Conservation (phyloP, 1,284 basidiomycete species). For the Ceratobasidium sp. region DNA sequence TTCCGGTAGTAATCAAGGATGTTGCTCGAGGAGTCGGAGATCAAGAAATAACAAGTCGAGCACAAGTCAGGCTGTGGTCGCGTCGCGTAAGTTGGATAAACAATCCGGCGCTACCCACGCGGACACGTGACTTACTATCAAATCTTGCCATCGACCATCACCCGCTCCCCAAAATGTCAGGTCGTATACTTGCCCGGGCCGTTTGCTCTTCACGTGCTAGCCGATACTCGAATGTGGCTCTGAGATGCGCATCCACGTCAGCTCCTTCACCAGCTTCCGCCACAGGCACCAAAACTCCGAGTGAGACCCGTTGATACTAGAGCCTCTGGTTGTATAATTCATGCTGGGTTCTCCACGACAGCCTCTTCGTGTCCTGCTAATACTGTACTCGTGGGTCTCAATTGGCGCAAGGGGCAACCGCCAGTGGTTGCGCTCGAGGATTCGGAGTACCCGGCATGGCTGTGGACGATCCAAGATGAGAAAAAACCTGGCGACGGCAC, state of each 20-base stretch:
- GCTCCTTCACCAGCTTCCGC: background rate
- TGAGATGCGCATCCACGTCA: slow-evolving; percentile 7
- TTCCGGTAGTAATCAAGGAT: too few species aligned
- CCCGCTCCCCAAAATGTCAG: background rate
- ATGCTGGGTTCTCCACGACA: background rate
- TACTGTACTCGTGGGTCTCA: slow-evolving; percentile 77
- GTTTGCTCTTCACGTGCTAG: background rate
- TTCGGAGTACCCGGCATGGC: slow-evolving; percentile 87
- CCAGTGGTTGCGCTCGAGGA: slow-evolving; percentile 83
- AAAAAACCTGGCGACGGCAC: slow-evolving; percentile 70
- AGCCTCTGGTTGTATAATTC: background rate
- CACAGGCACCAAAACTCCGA: background rate
- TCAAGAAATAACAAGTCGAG: too few species aligned
- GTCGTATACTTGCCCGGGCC: background rate
- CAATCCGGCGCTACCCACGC: background rate
- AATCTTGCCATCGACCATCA: background rate
- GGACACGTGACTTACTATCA: slow-evolving; percentile 9
- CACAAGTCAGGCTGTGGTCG: background rate
- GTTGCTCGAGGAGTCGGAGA: too few species aligned
- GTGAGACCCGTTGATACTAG: background rate
- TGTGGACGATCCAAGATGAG: slow-evolving; percentile 74
- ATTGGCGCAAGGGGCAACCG: slow-evolving; percentile 83
- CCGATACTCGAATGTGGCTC: background rate
- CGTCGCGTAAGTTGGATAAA: slow-evolving; percentile 3
- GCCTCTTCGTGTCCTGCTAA: slow-evolving; percentile 64